Base-by-base conservation (phyloP, 768 basidiomycete genomes). In the Trametopsis cervina region DNA sequence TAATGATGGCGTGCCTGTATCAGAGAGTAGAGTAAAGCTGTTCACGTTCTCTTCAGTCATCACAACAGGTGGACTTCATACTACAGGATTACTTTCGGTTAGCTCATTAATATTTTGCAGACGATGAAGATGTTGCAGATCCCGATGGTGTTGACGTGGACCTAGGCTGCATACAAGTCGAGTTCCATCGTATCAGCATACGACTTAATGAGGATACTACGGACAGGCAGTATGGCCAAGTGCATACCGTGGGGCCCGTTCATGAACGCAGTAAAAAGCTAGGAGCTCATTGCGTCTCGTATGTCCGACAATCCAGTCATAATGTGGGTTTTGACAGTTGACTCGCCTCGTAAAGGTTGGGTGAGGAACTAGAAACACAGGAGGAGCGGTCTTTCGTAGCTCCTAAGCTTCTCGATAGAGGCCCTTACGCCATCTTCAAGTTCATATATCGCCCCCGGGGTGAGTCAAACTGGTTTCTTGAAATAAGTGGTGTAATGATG, bases 261-360 rank as follows among this genome's bases (percentile, higher is more conserved):
- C 48, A 50, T 22, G 48, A 50, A 22, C 48, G 48, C 4, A 50
- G 48, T 38, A 50, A 50, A 22, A 50, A 50, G 42, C 48, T 50
- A 10, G 48, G 48, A 7, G 23, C 27, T 2, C 42, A 50, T 17
- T 43, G 42, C 29, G 42, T 50, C 22, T 7, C 41, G 48, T 50
- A 44, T 24, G 42, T 4, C 18, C 36, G 5, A 35, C 36, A 12
- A 6, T 35, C 36, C n/a, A n/a, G n/a, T n/a, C n/a, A n/a, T n/a
- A n/a, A n/a, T n/a, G n/a, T n/a, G n/a, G n/a, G n/a, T n/a, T n/a
- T n/a, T n/a, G n/a, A n/a, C n/a, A n/a, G n/a, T n/a, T n/a, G n/a
- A n/a, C n/a, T n/a, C n/a, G n/a, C n/a, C n/a, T n/a, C n/a, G n/a
- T n/a, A n/a, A n/a, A n/a, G n/a, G n/a, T n/a, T n/a, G n/a, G n/a